Percentiles rank a stretch among this genome's conserved stretches.
Evolutionary conservation across 1,284 basidiomycete species (phyloP).

Genomic region (Ustilago cynodontis): DNA sequence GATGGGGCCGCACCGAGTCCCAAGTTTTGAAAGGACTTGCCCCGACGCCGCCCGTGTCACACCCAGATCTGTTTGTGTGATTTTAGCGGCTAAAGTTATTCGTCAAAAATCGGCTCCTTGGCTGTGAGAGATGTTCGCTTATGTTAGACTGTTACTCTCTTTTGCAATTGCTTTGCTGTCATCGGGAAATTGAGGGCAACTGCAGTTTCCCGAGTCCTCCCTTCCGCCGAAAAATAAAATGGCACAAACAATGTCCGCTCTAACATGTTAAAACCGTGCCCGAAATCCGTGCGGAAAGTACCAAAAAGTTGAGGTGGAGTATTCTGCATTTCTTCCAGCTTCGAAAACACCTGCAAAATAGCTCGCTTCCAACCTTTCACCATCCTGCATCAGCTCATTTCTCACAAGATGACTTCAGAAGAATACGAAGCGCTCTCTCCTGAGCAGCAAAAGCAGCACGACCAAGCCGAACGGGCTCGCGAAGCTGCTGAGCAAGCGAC

Average conservation of each 20-base stretch:
- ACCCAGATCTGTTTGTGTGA: no score
- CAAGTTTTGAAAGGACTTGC: no score
- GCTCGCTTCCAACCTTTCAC: neutral
- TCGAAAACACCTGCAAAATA: neutral
- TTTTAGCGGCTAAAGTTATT: no score
- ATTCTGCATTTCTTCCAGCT: conserved; percentile 4
- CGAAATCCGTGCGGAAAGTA: neutral
- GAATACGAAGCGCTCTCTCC: conserved; percentile 82
- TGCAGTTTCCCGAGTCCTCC: conserved; percentile 19
- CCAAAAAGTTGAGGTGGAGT: conserved; percentile 24
- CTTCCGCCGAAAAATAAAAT: neutral
- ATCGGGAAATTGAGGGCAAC: conserved; percentile 29
- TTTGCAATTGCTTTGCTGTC: neutral
- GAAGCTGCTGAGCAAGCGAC: conserved; percentile 86
- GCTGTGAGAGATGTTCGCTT: no score
- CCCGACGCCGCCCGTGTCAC: no score
- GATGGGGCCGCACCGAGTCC: no score
- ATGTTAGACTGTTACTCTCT: conserved; percentile 7
- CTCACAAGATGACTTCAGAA: conserved; percentile 76
- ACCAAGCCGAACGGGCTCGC: conserved; percentile 77
- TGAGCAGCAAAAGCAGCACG: conserved; percentile 81
- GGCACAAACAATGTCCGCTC: neutral
- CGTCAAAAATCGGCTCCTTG: no score
- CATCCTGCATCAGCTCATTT: neutral
- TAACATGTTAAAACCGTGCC: neutral